These are phyloP conservation scores for Phytophthora pinifolia DNA, from an alignment of 352 stramenopile genomes.

Conservation along the genomic window DNA sequence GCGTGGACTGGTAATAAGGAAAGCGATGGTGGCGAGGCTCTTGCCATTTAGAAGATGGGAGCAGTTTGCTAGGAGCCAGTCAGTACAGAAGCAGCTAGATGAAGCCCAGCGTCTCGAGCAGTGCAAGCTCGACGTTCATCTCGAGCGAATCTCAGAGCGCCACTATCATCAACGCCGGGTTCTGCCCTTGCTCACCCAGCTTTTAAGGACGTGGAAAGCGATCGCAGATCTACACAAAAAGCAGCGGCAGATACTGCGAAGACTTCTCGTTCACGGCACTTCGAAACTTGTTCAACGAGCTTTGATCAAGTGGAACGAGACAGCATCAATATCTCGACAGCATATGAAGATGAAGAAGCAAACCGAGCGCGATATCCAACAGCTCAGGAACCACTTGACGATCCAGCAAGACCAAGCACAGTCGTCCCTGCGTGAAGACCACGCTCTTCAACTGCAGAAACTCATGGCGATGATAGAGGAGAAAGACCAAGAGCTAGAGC, in stretches of 20 bases:
- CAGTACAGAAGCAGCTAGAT: neutral
- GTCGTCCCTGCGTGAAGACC: conserved; percentile 2
- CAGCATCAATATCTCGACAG: conserved; percentile 6
- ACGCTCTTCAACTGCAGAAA: conserved; percentile 25
- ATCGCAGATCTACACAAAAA: conserved; percentile 5
- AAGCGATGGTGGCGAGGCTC: neutral
- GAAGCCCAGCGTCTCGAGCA: conserved; percentile 14
- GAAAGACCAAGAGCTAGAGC: conserved; percentile 27
- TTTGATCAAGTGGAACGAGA: conserved; percentile 23
- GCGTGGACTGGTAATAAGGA: conserved; percentile 13
- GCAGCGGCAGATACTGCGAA: conserved; percentile 14
- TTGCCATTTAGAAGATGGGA: conserved; percentile 26
- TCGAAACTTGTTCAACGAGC: conserved; percentile 2
- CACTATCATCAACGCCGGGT: conserved; percentile 14
- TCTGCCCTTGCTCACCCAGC: conserved; percentile 11
- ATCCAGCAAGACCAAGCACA: conserved; percentile 23
- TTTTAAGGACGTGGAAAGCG: conserved; percentile 19
- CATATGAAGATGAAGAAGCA: conserved; percentile 11
- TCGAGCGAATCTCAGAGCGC: conserved; percentile 19
- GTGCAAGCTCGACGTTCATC: conserved; percentile 9
- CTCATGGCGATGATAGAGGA: conserved; percentile 23
- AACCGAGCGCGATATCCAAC: conserved; percentile 12
- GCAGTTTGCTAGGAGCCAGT: conserved; percentile 3
- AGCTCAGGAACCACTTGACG: conserved; percentile 5
- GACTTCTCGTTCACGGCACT: conserved; percentile 12